Base-by-base conservation (phyloP, 768 basidiomycete genomes). In the Lepiota brunneoincarnata region DNA sequence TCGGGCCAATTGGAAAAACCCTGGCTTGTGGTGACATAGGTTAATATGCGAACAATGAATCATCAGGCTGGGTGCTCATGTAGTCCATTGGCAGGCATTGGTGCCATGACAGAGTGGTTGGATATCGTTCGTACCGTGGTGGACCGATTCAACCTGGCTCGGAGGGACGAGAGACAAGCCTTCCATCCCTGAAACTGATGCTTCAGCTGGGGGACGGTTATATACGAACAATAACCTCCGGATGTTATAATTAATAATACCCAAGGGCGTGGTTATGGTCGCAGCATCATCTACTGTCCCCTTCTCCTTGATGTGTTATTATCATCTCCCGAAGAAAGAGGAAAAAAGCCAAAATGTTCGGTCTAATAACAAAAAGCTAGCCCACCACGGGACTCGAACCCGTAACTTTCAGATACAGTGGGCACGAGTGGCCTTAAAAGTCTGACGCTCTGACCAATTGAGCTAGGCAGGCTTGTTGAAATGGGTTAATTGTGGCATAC, bases 81-180 rank as follows among this genome's bases (percentile, higher is more conserved):
- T 49, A 4, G 23, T 40, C 39, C 37, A 18, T 48, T 35, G 12
- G 4, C 18, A 94, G 93, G 94, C 5, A 59, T 91, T 0, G 96
- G 96, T 11, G 96, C 95, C 2, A 98, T 98, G 96, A 88, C 89
- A 1, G 95, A 98, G 62, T 98, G 96, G 96, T 77, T 73, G 42
- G 93, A 98, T 45, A 90, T 98, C 31, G 89, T 92, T 18, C 67
- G 79, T 47, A 76, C 87, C 31, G 89, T 89, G 6, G 86, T 86
- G 4, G 77, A 84, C 46, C 67, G 57, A 38, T 88, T 86, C 49
- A 56, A 64, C 17, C 70, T 78, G 31, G 18, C 45, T 20, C 45
- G 21, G 36, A 54, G 2, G 2, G 15, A 20, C 18, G 37, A 23
- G 39, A 10, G 31, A 31, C 31, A 31, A 31, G 31, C 31, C 31